Evolutionary conservation across 306 rosid species (phyloP).

Genomic region (Cucumis cinereus): DNA sequence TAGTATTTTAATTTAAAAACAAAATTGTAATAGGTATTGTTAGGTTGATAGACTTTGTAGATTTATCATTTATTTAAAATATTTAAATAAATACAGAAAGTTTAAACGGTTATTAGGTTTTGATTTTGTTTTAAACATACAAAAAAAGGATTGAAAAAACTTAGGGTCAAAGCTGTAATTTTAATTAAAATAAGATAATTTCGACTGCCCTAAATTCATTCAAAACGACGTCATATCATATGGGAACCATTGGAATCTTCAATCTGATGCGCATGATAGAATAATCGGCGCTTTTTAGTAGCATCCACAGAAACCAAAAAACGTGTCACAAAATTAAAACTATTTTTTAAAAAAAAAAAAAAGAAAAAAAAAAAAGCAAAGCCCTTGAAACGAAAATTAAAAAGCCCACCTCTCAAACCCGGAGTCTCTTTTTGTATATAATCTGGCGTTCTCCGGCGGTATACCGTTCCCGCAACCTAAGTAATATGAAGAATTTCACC

Average conservation of each 20-base stretch:
- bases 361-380: background rate
- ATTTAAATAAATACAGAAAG: background rate
- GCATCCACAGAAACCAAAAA: constrained; percentile 3
- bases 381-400: background rate
- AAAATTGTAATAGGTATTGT: background rate
- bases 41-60: background rate
- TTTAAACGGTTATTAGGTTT: background rate
- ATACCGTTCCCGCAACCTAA: background rate
- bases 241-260: background rate
- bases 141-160: background rate
- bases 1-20: too few relatives aligned
- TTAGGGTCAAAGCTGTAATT: background rate
- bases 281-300: background rate
- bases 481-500: background rate
- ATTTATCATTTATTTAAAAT: too few relatives aligned
- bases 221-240: constrained; percentile 2
- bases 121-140: too few relatives aligned
- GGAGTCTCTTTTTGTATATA: constrained; percentile 21
- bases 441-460: constrained; percentile 44
- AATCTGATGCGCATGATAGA: background rate
- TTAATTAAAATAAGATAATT: background rate
- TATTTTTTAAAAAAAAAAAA: background rate
- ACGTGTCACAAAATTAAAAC: background rate
- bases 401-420: constrained; percentile 5
- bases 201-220: background rate